Evolutionary conservation across 257 asterid species (phyloP), one percentile per base, ranked within the genome.

Genomic region (Solanum bulbocastanum): DNA sequence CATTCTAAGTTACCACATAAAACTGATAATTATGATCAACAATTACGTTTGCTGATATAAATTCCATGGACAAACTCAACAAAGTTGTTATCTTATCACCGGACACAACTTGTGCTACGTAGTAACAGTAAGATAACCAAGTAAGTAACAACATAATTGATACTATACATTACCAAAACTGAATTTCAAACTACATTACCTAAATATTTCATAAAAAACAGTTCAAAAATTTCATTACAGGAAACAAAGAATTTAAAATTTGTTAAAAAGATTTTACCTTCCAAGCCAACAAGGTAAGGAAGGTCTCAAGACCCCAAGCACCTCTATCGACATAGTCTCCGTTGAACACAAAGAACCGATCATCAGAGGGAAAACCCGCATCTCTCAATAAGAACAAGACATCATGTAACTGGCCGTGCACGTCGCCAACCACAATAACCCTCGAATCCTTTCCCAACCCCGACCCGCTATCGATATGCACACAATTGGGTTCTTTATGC

Each of bases 241-340:
- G 25, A 33, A 72, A 33, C 42, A 72, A 72, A 72, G 25, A 35
- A 5, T 72, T 10, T 15, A 4, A n/a, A 66, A 7, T 65, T 56
- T 23, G 87, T 79, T 86, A 18, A 33, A 75, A 20, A 87, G 83
- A 10, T 23, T 90, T 88, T 90, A 97, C 99, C 99, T 96, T 97
- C 99, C 99, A 97, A 88, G 99, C 98, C 87, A 96, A 92, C 88
- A 97, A 87, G 37, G 92, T 86, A 40, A 97, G 89, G 58, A 95
- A 97, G 71, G 95, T 96, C 92, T 97, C 99, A 76, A 97, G 98
- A 66, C 99, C 99, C 99, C 99, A 96, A 71, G 99, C 99, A 68
- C 99, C 99, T 79, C 99, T 89, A 88, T 97, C 99, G 69, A 97
- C 99, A 87, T 97, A 97, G 91, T 97, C 99, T 69, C 99, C 99